Conservation (phyloP, 352 stramenopile genomes). For the Thalassiosira hispida region DNA sequence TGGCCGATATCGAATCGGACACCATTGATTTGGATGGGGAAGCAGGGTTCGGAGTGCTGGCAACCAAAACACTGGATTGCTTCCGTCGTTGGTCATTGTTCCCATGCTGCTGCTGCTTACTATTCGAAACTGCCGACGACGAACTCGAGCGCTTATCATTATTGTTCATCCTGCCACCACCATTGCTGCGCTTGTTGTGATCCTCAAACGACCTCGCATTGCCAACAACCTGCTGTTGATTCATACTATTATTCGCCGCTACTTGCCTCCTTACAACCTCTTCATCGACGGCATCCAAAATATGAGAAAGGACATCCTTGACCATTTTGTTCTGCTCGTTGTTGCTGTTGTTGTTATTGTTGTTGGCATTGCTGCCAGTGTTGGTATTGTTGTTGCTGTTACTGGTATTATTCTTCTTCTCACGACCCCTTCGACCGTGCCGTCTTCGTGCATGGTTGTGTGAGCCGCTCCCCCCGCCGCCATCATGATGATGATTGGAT, state of each 20-base stretch:
- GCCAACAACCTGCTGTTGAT: background rate
- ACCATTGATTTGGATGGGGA: background rate
- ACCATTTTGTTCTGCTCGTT: slow-evolving; percentile 34
- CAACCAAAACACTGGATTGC: background rate
- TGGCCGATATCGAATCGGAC: slow-evolving; percentile 13
- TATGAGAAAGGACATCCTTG: slow-evolving; percentile 44
- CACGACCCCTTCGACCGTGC: background rate
- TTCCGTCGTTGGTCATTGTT: slow-evolving; percentile 31
- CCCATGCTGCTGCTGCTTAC: slow-evolving; percentile 11
- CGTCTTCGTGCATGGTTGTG: slow-evolving; percentile 9
- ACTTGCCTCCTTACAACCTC: slow-evolving; percentile 16
- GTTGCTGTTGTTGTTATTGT: slow-evolving; percentile 14
- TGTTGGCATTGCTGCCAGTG: slow-evolving; percentile 13
- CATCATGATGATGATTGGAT: background rate
- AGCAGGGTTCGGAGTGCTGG: background rate
- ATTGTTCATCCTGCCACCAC: slow-evolving; percentile 1
- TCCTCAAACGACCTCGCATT: slow-evolving; percentile 7
- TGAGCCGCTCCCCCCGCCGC: slow-evolving; percentile 19
- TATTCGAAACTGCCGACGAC: background rate
- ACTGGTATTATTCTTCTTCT: slow-evolving; percentile 24
- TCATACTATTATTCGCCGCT: no score
- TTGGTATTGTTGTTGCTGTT: slow-evolving; percentile 2
- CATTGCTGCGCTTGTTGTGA: slow-evolving; percentile 15
- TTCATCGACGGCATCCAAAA: slow-evolving; percentile 40
- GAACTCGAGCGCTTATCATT: slow-evolving; percentile 3